A percentile compares a stretch with the other conserved stretches of the same genome.
Conservation (phyloP, 78 protist genomes). For the Dictyostelium discoideum region DNA sequence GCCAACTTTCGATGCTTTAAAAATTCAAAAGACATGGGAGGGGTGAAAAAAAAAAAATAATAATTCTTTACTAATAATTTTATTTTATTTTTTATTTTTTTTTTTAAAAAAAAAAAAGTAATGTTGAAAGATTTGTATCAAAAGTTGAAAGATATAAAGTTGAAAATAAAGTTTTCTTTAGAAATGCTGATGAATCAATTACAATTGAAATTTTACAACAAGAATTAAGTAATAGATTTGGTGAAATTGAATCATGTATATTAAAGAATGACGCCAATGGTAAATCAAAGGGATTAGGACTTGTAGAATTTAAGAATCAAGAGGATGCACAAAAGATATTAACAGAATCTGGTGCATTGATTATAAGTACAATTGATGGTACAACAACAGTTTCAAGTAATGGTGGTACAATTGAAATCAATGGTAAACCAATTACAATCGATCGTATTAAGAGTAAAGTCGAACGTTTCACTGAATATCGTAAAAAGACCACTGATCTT, state of each 20-base stretch:
- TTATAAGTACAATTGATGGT: neutral
- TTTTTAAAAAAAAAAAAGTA: neutral
- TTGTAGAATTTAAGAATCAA: slow-evolving; percentile 90
- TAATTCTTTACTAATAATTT: neutral
- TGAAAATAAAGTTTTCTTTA: slow-evolving; percentile 95
- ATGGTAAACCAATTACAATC: slow-evolving; percentile 24
- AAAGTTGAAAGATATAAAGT: slow-evolving; percentile 85
- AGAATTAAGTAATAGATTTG: slow-evolving; percentile 85
- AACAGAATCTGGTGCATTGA: slow-evolving; percentile 15
- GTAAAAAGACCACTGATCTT: slow-evolving; percentile 67
- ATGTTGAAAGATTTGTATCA: slow-evolving; percentile 90
- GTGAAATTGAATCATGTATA: slow-evolving; percentile 89
- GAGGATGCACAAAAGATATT: slow-evolving; percentile 91
- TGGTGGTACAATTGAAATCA: slow-evolving; percentile 12
- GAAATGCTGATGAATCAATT: slow-evolving; percentile 94
- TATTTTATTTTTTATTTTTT: neutral
- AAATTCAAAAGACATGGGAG: too few relatives aligned
- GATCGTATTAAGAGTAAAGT: slow-evolving; percentile 67
- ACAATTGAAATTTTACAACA: slow-evolving; percentile 86
- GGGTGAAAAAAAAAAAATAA: too few relatives aligned
- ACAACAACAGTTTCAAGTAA: neutral
- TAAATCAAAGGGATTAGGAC: slow-evolving; percentile 94
- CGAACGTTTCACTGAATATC: slow-evolving; percentile 36
- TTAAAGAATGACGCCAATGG: slow-evolving; percentile 73
- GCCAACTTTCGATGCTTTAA: too few relatives aligned